Base-by-base conservation (phyloP, 2,329 filamentous ascomycete species). In the Curvularia sp. region DNA sequence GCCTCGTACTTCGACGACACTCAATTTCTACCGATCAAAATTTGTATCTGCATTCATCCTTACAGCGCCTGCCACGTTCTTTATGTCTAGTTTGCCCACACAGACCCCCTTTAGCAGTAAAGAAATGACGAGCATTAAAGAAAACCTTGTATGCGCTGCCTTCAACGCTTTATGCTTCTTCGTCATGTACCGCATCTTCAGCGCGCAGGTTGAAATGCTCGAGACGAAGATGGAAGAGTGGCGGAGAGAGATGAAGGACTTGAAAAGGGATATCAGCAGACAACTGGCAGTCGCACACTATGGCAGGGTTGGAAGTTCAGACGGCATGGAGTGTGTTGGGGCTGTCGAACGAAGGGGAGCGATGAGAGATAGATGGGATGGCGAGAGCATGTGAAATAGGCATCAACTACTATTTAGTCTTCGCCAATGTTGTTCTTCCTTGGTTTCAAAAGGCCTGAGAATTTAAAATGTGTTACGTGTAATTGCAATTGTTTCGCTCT, bases 111-210 rank as follows among this genome's bases (percentile, higher is more conserved):
- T 35, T 4, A 10, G 10, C 30, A 3, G 5, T 12, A 12, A 31
- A 2, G 2, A 10, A 2, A 13, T 33, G 10, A 33, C 30, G 18
- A 15, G 30, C 44, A 5, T 31, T 10, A 31, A 22, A 6, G 44
- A 47, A 33, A 33, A 20, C 6, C 18, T 43, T 4, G 18, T 35
- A 4, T 43, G 26, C 28, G 49, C 49, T 10, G 18, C 9, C 6
- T 43, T 52, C 28, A 52, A 52, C 6, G 49, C 39, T 22, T 10
- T 52, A 12, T 52, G 20, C 30, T 52, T 52, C 20, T 33, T 52
- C 18, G n/a, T 52, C 20, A 18, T 52, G 26, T 52, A 52, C 10
- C 49, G 49, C 20, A n/a, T 52, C 7, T 52, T 52, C 26, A 52
- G 38, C 39, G 49, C 49, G 2, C 49, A 52, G 13, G 49, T 52